A percentile compares a stretch with the other conserved stretches of the same genome.
phyloP scores from a whole-genome alignment of 495 filamentous ascomycete genomes.

The Gamarada debralockiae region DNA sequence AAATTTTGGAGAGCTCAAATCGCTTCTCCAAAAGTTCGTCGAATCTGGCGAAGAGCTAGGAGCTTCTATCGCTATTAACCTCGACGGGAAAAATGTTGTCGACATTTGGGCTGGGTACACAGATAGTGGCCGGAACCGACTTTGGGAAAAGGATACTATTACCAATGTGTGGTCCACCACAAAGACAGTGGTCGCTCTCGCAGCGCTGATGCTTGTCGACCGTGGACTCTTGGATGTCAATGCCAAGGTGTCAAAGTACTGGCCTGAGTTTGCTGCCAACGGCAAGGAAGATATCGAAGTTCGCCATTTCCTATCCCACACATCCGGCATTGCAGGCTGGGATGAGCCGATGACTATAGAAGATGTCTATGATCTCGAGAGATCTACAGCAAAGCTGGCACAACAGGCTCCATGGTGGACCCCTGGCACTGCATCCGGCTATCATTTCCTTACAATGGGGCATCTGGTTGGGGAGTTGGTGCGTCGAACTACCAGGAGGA shows the following conservation, averaged over 20 bases:
- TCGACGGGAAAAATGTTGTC: constrained; percentile 38
- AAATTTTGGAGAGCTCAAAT: constrained; percentile 31
- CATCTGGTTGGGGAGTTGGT: constrained; percentile 39
- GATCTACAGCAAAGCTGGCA: constrained; percentile 31
- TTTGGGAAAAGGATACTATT: constrained; percentile 40
- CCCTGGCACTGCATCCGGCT: constrained; percentile 36
- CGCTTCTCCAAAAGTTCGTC: constrained; percentile 28
- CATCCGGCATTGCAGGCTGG: constrained; percentile 32
- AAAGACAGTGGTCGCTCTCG: constrained; percentile 37
- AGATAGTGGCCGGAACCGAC: constrained; percentile 23
- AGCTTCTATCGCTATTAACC: constrained; percentile 37
- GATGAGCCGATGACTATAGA: constrained; percentile 28
- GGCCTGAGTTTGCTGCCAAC: constrained; percentile 41
- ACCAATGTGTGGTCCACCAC: constrained; percentile 36
- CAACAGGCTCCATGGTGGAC: constrained; percentile 40
- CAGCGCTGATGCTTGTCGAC: constrained; percentile 35
- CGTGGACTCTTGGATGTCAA: constrained; percentile 35
- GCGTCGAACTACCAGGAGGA: too few relatives aligned
- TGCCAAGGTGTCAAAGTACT: constrained; percentile 38
- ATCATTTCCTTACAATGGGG: constrained; percentile 37
- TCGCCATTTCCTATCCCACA: constrained; percentile 38
- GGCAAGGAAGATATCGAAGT: constrained; percentile 39
- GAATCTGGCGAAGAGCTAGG: constrained; percentile 35
- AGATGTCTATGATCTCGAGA: constrained; percentile 27
- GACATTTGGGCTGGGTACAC: constrained; percentile 44